These are phyloP conservation scores for Sarcomyxa edulis DNA, from an alignment of 768 basidiomycete genomes.

Conservation along the genomic window DNA sequence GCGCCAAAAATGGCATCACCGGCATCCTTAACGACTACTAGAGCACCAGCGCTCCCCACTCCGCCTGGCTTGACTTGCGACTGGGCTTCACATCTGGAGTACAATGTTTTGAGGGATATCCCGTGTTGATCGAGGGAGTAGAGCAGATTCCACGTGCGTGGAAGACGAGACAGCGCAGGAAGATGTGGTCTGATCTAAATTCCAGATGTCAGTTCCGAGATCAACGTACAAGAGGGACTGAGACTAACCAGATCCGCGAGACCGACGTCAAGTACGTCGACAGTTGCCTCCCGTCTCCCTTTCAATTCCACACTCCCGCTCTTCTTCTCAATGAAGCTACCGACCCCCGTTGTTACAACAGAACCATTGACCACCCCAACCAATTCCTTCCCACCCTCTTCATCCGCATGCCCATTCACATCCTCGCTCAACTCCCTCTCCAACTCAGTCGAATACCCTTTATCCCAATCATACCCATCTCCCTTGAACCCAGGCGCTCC, in stretches of 20 bases:
- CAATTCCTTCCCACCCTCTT: conserved; percentile 10
- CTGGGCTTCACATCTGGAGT: conserved; percentile 51
- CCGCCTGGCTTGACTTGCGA: conserved; percentile 20
- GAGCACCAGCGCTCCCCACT: conserved; percentile 30
- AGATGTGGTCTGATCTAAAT: conserved; percentile 64
- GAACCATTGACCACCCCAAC: conserved; percentile 3
- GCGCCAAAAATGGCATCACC: conserved; percentile 70
- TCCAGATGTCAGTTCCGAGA: too few relatives aligned
- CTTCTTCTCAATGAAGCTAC: conserved; percentile 47
- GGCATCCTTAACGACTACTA: conserved; percentile 66
- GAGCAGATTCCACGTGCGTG: conserved; percentile 68
- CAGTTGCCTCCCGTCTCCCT: conserved; percentile 54
- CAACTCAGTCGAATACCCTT: conserved; percentile 49
- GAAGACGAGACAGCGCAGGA: conserved; percentile 69
- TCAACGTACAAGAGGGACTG: conserved; percentile 1
- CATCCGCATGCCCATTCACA: conserved; percentile 2
- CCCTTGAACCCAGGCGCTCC: conserved; percentile 81
- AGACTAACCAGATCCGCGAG: conserved; percentile 62
- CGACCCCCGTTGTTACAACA: conserved; percentile 21
- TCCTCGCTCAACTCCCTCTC: conserved; percentile 29
- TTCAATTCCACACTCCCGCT: conserved; percentile 40
- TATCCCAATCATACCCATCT: conserved; percentile 63
- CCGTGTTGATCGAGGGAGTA: conserved; percentile 96
- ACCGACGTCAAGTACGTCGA: conserved; percentile 40
- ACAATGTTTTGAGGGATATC: conserved; percentile 86